These are phyloP conservation scores for Fraxinus nigra DNA, from an alignment of 305 asterid species.

Conservation along the genomic window DNA sequence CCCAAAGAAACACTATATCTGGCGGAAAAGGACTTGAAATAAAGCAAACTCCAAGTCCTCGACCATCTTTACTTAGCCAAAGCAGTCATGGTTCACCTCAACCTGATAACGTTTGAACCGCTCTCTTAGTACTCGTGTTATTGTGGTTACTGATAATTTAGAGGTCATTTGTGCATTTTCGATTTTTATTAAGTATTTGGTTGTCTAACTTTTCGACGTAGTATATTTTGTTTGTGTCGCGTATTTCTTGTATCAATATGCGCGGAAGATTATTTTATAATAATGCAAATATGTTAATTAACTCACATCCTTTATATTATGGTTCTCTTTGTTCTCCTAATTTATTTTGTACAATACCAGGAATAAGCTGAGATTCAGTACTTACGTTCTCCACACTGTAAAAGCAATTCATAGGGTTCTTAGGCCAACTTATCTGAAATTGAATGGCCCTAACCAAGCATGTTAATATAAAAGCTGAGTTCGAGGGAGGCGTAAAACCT, in stretches of 20 bases:
- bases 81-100: slow-evolving; percentile 28
- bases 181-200: slow-evolving; percentile 21
- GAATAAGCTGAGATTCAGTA: neutral
- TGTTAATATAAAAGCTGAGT: neutral
- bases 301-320: neutral
- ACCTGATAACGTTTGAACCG: slow-evolving; percentile 20
- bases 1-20: slow-evolving; percentile 33
- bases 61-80: slow-evolving; percentile 35
- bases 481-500: too few species aligned
- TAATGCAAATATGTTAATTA: slow-evolving; percentile 23
- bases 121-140: neutral
- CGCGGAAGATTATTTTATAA: neutral
- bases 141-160: slow-evolving; percentile 26
- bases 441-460: neutral
- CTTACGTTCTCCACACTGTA: neutral
- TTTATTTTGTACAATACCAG: neutral
- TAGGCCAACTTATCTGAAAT: neutral
- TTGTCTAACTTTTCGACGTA: slow-evolving; percentile 22
- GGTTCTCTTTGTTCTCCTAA: neutral
- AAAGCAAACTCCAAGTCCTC: slow-evolving; percentile 45
- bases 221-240: slow-evolving; percentile 10
- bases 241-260: slow-evolving; percentile 11
- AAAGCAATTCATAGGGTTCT: neutral
- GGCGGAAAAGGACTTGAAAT: slow-evolving; percentile 31
- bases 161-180: slow-evolving; percentile 26